These are phyloP conservation scores for Kwoniella heveanensis DNA, from an alignment of 768 basidiomycete genomes.

Conservation along the genomic window DNA sequence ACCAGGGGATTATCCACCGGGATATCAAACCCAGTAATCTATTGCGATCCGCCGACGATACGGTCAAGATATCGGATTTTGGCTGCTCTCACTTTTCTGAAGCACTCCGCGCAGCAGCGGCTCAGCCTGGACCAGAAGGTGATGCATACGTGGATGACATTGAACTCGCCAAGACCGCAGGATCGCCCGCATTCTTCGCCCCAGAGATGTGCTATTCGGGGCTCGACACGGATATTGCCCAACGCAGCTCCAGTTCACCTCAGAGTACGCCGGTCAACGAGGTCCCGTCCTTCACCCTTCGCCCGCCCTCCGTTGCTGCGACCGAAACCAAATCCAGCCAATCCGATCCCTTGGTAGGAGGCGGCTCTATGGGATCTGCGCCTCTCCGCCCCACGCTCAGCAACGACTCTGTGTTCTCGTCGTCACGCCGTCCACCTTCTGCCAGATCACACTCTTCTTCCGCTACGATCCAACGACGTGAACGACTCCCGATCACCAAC, in stretches of 20 bases:
- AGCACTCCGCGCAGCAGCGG: conserved; percentile 72
- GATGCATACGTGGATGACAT: conserved; percentile 72
- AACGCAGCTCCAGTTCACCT: conserved; percentile 18
- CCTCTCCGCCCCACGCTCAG: conserved; percentile 43
- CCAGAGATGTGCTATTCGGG: conserved; percentile 85
- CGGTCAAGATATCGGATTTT: conserved; percentile 97
- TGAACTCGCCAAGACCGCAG: conserved; percentile 85
- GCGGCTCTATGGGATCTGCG: conserved; percentile 13
- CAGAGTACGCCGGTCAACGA: conserved; percentile 41
- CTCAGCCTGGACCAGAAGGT: conserved; percentile 58
- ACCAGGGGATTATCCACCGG: conserved; percentile 97
- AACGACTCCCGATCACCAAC: conserved; percentile 69
- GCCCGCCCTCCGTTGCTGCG: conserved; percentile 31
- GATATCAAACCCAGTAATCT: conserved; percentile 99
- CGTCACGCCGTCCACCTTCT: conserved; percentile 18
- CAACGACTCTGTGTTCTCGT: conserved; percentile 35
- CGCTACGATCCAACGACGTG: conserved; percentile 20
- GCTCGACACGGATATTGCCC: conserved; percentile 35
- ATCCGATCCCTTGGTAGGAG: conserved; percentile 30
- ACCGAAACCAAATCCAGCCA: conserved; percentile 28
- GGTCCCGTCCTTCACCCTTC: conserved; percentile 41
- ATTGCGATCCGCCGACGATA: conserved; percentile 79
- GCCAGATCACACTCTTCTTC: conserved; percentile 38
- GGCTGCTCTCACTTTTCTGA: conserved; percentile 96
- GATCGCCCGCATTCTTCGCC: conserved; percentile 93